phyloP scores from a whole-genome alignment of 2,329 filamentous ascomycete species.

The Claviceps sp. region DNA sequence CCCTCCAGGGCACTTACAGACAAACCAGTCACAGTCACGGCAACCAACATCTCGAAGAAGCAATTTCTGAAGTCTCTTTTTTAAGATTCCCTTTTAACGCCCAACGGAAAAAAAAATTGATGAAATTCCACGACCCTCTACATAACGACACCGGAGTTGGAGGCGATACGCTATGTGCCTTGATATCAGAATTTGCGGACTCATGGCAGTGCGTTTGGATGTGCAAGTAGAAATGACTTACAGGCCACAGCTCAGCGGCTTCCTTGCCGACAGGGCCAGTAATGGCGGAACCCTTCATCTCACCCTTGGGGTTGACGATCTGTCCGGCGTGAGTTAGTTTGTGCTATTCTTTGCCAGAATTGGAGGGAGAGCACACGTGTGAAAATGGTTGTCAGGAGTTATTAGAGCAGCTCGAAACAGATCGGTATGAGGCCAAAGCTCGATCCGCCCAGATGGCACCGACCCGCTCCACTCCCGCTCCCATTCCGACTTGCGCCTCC shows the following conservation, averaged over 20 bases:
- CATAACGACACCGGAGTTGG: slow-evolving; percentile 99
- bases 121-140: slow-evolving; percentile 28
- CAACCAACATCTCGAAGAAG: neutral
- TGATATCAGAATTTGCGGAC: neutral
- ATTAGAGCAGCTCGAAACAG: neutral
- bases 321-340: slow-evolving; percentile 35
- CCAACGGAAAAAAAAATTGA: slow-evolving; percentile 26
- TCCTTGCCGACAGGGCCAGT: slow-evolving; percentile 99
- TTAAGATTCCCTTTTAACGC: slow-evolving; percentile 36
- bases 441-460: neutral
- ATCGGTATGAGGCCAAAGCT: neutral
- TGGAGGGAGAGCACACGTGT: neutral
- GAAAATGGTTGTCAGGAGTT: neutral
- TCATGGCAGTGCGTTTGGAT: neutral
- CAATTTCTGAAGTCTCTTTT: slow-evolving; percentile 7
- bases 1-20: neutral
- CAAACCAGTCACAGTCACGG: neutral
- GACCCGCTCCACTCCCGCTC: neutral
- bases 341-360: neutral
- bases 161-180: slow-evolving; percentile 73
- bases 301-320: slow-evolving; percentile 99
- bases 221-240: slow-evolving; percentile 38
- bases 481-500: neutral
- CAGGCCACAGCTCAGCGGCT: slow-evolving; percentile 98
- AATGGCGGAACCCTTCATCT: slow-evolving; percentile 99